These are phyloP conservation scores for Ogataea populi-albae DNA, from an alignment of 805 yeast species.

Conservation along the genomic window DNA sequence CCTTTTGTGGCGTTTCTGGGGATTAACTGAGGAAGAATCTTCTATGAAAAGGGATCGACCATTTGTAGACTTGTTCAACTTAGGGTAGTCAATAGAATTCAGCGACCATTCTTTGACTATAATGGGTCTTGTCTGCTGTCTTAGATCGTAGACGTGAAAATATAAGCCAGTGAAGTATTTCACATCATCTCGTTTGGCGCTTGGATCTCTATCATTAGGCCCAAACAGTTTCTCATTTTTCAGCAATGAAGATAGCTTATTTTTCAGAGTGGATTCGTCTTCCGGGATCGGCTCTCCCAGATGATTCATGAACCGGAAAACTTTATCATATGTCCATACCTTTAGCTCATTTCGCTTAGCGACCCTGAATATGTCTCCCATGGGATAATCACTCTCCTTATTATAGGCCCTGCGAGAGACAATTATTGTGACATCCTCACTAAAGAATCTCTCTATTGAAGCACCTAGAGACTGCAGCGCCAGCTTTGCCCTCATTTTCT, in stretches of 20 bases:
- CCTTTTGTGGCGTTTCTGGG: slow-evolving; percentile 29
- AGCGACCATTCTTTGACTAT: slow-evolving; percentile 75
- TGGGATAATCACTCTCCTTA: slow-evolving; percentile 39
- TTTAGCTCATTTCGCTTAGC: slow-evolving; percentile 64
- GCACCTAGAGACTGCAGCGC: slow-evolving; percentile 50
- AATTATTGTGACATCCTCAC: slow-evolving; percentile 68
- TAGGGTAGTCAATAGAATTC: slow-evolving; percentile 51
- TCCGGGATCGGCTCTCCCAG: slow-evolving; percentile 43
- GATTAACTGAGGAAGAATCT: slow-evolving; percentile 35
- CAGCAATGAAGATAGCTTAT: slow-evolving; percentile 55
- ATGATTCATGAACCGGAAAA: slow-evolving; percentile 70
- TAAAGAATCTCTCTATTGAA: slow-evolving; percentile 56
- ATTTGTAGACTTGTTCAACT: slow-evolving; percentile 54
- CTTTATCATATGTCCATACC: slow-evolving; percentile 87
- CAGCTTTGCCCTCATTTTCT: slow-evolving; percentile 33
- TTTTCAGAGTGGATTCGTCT: slow-evolving; percentile 21
- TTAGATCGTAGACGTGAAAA: slow-evolving; percentile 75
- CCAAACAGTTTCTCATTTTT: slow-evolving; percentile 85
- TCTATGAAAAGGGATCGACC: slow-evolving; percentile 85
- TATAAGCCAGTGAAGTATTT: slow-evolving; percentile 75
- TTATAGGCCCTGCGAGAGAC: slow-evolving; percentile 60
- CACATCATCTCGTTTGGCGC: slow-evolving; percentile 79
- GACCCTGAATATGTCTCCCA: slow-evolving; percentile 62
- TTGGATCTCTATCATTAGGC: slow-evolving; percentile 84
- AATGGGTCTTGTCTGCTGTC: slow-evolving; percentile 75